Evolutionary conservation across 2,329 filamentous ascomycete genomes (phyloP), one percentile per base, ranked within the genome.

Genomic region (Colletotrichum sp.): DNA sequence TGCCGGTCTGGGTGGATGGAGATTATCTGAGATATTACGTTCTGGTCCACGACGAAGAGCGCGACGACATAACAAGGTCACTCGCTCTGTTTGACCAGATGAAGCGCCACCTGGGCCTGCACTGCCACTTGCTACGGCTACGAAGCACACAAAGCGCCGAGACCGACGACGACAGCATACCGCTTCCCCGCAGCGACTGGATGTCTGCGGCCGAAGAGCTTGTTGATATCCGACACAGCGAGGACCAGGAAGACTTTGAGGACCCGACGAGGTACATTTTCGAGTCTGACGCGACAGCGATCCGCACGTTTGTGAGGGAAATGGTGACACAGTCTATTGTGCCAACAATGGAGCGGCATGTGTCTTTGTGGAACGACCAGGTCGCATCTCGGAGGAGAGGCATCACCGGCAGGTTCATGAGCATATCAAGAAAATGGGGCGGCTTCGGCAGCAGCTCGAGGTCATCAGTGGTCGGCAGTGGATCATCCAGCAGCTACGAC

Each of bases 11-110:
- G 94, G 94, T 98, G 1, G 93, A 98, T 81, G 93, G 94, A 34
- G 96, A 99, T 77, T 99, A 97, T 83, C 88, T 99, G 78, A 92
- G 97, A 78, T 99, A 99, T 85, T 99, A 99, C 85, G 95, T 99
- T 18, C 88, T 99, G 57, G 94, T 99, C 21, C 97, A 99, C 81
- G 97, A 99, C 80, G 98, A 99, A 85, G 97, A 99, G 82, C 93
- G 92, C 77, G 96, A 98, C 81, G 96, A 99, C 82, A 98, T 99
- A 77, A 92, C 92, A 49, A 94, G 96, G 85, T 98, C 96, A 15
- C 96, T 96, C 84, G 92, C 93, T 21, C 88, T 99, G 32, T 99
- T 98, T 84, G 97, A 99, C 80, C 95, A 98, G 84, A 99, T 99
- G 98, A 99, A 99, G 85, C 93, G 97, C n/a, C 95, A 98, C 85